Evolutionary conservation across 164 flowering plant genomes (phyloP).

Genomic region (Vitis riparia): DNA sequence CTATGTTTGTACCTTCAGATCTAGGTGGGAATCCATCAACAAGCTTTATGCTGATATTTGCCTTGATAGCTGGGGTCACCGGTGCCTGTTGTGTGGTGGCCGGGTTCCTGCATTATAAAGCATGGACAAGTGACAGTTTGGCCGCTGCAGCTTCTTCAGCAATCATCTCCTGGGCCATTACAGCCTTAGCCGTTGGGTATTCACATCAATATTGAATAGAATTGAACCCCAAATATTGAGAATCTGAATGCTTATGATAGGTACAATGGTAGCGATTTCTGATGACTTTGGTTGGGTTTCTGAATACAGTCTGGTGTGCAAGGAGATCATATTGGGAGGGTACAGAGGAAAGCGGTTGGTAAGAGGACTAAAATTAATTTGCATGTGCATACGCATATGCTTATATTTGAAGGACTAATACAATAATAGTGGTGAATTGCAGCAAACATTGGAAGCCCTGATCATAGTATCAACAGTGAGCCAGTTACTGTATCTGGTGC

Average conservation of each 20-base stretch:
- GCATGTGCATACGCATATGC: no score
- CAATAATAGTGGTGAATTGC: slow-evolving; percentile 2
- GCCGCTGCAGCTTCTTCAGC: slow-evolving; percentile 49
- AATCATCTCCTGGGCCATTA: slow-evolving; percentile 44
- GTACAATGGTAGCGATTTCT: neutral
- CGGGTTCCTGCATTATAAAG: slow-evolving; percentile 41
- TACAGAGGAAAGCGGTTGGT: slow-evolving; percentile 66
- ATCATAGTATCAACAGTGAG: slow-evolving; percentile 33
- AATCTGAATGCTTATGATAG: no score
- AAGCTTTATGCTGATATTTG: slow-evolving; percentile 39
- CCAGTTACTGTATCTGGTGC: slow-evolving; percentile 38
- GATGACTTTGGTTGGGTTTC: neutral
- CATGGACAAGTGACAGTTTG: slow-evolving; percentile 45
- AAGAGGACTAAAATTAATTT: slow-evolving; percentile 3
- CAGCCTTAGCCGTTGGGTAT: slow-evolving; percentile 59
- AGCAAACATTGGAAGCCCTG: slow-evolving; percentile 61
- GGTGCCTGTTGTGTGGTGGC: slow-evolving; percentile 39
- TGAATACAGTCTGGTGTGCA: slow-evolving; percentile 42
- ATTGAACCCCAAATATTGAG: no score
- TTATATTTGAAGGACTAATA: neutral
- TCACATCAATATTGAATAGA: no score
- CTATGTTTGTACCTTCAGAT: slow-evolving; percentile 22
- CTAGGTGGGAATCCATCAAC: slow-evolving; percentile 62
- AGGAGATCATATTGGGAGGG: slow-evolving; percentile 55
- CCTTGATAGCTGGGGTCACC: slow-evolving; percentile 40